Percentiles rank a stretch among this genome's conserved stretches.
Evolutionary conservation across 352 stramenopile species (phyloP).

Genomic region (Globisporangium paroecandrum): DNA sequence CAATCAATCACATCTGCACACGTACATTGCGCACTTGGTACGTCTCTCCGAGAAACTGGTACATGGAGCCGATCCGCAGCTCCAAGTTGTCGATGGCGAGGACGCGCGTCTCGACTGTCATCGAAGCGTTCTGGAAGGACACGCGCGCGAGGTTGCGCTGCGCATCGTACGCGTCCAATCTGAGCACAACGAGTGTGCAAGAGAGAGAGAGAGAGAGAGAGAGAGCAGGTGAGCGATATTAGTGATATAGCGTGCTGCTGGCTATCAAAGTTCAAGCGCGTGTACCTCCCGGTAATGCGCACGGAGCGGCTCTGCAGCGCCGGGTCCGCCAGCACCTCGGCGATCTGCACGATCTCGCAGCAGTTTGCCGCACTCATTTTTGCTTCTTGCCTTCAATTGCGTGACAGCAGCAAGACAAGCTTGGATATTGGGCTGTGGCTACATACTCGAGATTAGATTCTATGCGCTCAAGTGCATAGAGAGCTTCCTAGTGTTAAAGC

Average conservation of each 20-base stretch:
- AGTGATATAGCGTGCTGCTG: too few species aligned
- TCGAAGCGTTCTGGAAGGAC: conserved; percentile 59
- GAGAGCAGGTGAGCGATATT: neutral
- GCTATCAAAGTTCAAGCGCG: too few species aligned
- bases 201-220: neutral
- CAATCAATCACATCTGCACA: neutral
- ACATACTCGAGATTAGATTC: neutral
- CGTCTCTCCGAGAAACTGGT: conserved; percentile 82
- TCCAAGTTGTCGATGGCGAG: conserved; percentile 47
- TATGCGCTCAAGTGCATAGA: neutral
- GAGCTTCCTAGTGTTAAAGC: too few species aligned
- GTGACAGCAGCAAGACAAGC: too few species aligned
- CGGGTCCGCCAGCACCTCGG: conserved; percentile 60
- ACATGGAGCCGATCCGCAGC: conserved; percentile 70
- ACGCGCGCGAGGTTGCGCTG: conserved; percentile 37
- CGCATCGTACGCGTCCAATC: conserved; percentile 65
- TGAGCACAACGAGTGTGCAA: conserved; percentile 8
- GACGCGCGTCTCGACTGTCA: conserved; percentile 68
- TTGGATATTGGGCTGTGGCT: too few species aligned
- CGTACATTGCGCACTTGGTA: conserved; percentile 25
- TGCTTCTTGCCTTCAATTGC: too few species aligned
- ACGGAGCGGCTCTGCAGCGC: conserved; percentile 71
- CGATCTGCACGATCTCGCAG: conserved; percentile 80
- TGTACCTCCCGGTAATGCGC: conserved; percentile 64
- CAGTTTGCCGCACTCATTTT: neutral